Evolutionary conservation across 2,329 filamentous ascomycete genomes (phyloP).

Genomic region (Aspergillus unguis): DNA sequence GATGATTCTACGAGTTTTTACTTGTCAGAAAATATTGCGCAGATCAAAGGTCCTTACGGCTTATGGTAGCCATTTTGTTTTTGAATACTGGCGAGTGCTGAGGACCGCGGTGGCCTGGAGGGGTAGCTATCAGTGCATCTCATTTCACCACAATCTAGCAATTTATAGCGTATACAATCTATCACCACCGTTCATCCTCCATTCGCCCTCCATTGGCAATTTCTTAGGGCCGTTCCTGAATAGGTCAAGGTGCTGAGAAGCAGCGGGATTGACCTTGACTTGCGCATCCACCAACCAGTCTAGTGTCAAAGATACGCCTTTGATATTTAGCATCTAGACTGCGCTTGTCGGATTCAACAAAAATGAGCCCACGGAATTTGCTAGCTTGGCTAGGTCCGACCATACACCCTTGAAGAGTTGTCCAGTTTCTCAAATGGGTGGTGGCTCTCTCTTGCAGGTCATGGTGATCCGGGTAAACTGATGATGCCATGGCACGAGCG

Average conservation of each 20-base stretch:
- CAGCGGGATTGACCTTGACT: background rate
- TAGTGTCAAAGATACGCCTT: background rate
- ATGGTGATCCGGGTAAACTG: too few relatives aligned
- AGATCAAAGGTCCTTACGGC: background rate
- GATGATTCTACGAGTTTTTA: background rate
- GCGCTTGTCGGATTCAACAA: background rate
- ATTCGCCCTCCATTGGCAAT: too few relatives aligned
- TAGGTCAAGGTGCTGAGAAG: too few relatives aligned
- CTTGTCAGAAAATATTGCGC: background rate
- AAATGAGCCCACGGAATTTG: background rate
- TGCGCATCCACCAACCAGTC: background rate
- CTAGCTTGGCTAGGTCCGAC: background rate
- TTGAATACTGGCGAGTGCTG: background rate
- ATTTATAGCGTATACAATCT: too few relatives aligned
- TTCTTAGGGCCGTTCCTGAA: too few relatives aligned
- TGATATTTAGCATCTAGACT: background rate
- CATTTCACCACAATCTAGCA: background rate
- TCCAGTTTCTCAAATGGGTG: background rate
- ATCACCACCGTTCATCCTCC: too few relatives aligned
- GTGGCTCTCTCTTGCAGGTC: too few relatives aligned
- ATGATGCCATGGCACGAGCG: too few relatives aligned
- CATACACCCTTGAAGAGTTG: background rate
- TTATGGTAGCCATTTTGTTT: background rate
- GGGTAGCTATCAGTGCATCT: constrained; percentile 1
- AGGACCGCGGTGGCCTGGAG: constrained; percentile 17